Conservation (phyloP, 768 basidiomycete species). For the Omphalotus guepiniiformis region DNA sequence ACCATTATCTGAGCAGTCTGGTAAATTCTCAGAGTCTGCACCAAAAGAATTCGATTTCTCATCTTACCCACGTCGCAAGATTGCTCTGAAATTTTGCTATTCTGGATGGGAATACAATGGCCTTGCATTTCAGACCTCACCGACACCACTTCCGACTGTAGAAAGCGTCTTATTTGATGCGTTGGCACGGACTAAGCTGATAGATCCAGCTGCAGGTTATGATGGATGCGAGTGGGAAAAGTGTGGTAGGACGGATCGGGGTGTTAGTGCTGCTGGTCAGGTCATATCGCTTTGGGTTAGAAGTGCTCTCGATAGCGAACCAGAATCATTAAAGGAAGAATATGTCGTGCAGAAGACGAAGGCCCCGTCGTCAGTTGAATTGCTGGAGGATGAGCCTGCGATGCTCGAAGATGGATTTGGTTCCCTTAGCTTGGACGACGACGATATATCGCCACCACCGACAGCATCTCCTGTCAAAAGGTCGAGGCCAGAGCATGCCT, state of each 20-base stretch:
- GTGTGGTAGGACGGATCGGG: constrained; percentile 93
- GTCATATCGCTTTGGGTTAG: constrained; percentile 90
- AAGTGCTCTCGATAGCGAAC: constrained; percentile 47
- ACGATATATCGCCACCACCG: constrained; percentile 20
- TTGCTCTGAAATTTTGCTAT: constrained; percentile 92
- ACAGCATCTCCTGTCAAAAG: constrained; percentile 16
- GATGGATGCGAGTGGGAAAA: constrained; percentile 88
- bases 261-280: constrained; percentile 92
- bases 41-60: constrained; percentile 57
- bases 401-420: constrained; percentile 36
- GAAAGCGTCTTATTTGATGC: constrained; percentile 84
- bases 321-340: constrained; percentile 9
- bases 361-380: neutral
- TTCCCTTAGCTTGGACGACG: constrained; percentile 27
- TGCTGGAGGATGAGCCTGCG: constrained; percentile 2
- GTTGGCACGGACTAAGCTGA: constrained; percentile 68
- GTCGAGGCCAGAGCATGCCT: constrained; percentile 57
- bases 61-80: constrained; percentile 74
- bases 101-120: constrained; percentile 92
- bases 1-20: constrained; percentile 12
- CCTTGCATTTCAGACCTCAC: constrained; percentile 71
- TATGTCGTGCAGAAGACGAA: too few relatives aligned
- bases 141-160: constrained; percentile 81
- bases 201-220: constrained; percentile 68
- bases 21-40: constrained; percentile 16